Evolutionary conservation across 2,329 filamentous ascomycete genomes (phyloP).

Genomic region (Canariomyces notabilis): DNA sequence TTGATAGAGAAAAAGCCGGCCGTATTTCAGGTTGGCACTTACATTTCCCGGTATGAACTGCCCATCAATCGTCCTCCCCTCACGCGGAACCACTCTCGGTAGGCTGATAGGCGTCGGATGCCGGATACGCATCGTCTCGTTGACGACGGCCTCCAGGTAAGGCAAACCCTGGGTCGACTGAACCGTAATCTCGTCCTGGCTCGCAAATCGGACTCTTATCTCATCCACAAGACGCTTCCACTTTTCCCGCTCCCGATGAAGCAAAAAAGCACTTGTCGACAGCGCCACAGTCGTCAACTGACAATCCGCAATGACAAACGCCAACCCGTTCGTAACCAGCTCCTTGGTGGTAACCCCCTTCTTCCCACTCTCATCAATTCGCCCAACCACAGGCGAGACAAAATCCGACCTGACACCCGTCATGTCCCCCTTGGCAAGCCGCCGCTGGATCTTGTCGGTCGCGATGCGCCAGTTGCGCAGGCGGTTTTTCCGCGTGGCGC

Average conservation of each 20-base stretch:
- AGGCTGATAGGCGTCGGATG: slow-evolving; percentile 7
- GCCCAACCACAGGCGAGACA: slow-evolving; percentile 5
- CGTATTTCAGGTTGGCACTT: too few species aligned
- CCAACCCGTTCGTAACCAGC: slow-evolving; percentile 13
- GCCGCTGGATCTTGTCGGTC: slow-evolving; percentile 3
- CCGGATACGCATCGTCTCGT: slow-evolving; percentile 12
- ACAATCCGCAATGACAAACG: slow-evolving; percentile 17
- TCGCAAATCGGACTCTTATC: slow-evolving; percentile 7
- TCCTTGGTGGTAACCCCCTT: slow-evolving; percentile 10
- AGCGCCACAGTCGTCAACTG: slow-evolving; percentile 13
- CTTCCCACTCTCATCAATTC: slow-evolving; percentile 2
- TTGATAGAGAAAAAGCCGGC: too few species aligned
- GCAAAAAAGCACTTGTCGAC: slow-evolving; percentile 7
- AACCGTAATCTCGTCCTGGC: slow-evolving; percentile 5
- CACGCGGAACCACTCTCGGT: neutral
- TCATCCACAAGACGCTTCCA: slow-evolving; percentile 7
- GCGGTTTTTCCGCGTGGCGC: slow-evolving; percentile 6
- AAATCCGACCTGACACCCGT: slow-evolving; percentile 5
- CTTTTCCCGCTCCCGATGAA: slow-evolving; percentile 5
- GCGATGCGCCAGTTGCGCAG: slow-evolving; percentile 9
- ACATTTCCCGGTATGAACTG: slow-evolving; percentile 2
- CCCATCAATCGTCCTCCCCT: slow-evolving; percentile 5
- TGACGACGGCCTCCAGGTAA: slow-evolving; percentile 13
- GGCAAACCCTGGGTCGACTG: slow-evolving; percentile 1
- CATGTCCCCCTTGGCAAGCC: slow-evolving; percentile 3